A percentile compares a stretch with the other conserved stretches of the same genome.
phyloP scores from a whole-genome alignment of 306 rosid genomes.

The Dicorynia guianensis region DNA sequence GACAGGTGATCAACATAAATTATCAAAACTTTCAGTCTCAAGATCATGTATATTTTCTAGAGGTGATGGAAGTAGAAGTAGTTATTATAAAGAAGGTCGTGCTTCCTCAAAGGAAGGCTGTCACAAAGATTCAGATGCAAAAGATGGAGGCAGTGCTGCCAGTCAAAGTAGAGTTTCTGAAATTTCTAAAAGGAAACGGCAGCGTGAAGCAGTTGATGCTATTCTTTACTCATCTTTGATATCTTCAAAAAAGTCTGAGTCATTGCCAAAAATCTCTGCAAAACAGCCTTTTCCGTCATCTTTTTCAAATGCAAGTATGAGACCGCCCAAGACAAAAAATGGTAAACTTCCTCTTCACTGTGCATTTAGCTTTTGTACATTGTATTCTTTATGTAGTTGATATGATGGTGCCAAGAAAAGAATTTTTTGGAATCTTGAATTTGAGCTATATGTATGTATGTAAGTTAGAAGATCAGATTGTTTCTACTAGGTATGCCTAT shows the following conservation, averaged over 20 bases:
- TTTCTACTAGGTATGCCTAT: constrained; percentile 18
- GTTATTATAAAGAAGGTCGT: constrained; percentile 48
- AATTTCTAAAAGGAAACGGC: constrained; percentile 86
- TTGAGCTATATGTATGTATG: neutral
- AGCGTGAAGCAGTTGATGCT: constrained; percentile 92
- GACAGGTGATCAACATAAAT: constrained; percentile 43
- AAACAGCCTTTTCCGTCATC: constrained; percentile 63
- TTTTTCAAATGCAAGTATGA: constrained; percentile 47
- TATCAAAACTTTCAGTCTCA: constrained; percentile 44
- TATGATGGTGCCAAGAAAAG: constrained; percentile 25
- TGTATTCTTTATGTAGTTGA: constrained; percentile 22
- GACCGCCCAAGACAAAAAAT: constrained; percentile 68
- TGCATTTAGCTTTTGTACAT: constrained; percentile 40
- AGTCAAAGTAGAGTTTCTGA: constrained; percentile 53
- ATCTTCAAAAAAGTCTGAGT: constrained; percentile 73
- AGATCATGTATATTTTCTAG: constrained; percentile 47
- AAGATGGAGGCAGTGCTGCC: constrained; percentile 47
- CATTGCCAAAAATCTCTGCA: constrained; percentile 49
- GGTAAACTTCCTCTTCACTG: constrained; percentile 46
- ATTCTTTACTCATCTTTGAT: constrained; percentile 83
- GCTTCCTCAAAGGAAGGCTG: constrained; percentile 47
- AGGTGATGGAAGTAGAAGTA: constrained; percentile 44
- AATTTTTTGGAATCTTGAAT: constrained; percentile 7
- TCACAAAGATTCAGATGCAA: constrained; percentile 48
- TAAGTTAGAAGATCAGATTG: neutral